Evolutionary conservation across 768 basidiomycete genomes (phyloP).

Genomic region (Lactarius quietus): DNA sequence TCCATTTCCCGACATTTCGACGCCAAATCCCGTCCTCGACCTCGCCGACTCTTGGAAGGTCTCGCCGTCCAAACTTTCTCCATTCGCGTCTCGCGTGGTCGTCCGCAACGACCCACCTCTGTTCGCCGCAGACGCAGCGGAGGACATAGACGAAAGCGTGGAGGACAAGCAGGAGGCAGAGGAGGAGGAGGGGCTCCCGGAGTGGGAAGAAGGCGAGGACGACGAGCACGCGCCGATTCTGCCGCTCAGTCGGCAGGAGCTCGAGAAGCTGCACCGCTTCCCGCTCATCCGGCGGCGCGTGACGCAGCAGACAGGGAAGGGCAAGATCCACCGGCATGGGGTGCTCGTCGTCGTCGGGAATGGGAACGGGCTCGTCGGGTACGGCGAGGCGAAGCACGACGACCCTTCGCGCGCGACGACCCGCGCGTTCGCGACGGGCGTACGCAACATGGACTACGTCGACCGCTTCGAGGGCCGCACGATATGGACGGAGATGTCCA

Average conservation of each 20-base stretch:
- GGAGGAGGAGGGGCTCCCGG: conserved; percentile 8
- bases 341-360: conserved; percentile 74
- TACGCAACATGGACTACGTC: conserved; percentile 88
- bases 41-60: conserved; percentile 32
- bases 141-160: conserved; percentile 34
- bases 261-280: conserved; percentile 39
- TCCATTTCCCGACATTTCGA: conserved; percentile 38
- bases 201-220: conserved; percentile 24
- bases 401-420: conserved; percentile 49
- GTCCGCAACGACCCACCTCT: conserved; percentile 71
- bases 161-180: conserved; percentile 30
- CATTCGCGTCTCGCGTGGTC: conserved; percentile 58
- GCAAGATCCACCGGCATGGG: conserved; percentile 68
- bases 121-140: conserved; percentile 41
- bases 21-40: conserved; percentile 19
- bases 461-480: conserved; percentile 93
- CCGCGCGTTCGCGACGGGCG: conserved; percentile 64
- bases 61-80: conserved; percentile 48
- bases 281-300: conserved; percentile 52
- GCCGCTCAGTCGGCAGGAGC: conserved; percentile 29
- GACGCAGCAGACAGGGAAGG: conserved; percentile 90
- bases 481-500: conserved; percentile 86
- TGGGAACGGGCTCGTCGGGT: conserved; percentile 78
- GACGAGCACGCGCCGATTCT: conserved; percentile 34
- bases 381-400: conserved; percentile 75